Percentiles rank a stretch among this genome's conserved stretches.
These are phyloP conservation scores for Senna siamea DNA, from an alignment of 306 rosid species.

Conservation along the genomic window DNA sequence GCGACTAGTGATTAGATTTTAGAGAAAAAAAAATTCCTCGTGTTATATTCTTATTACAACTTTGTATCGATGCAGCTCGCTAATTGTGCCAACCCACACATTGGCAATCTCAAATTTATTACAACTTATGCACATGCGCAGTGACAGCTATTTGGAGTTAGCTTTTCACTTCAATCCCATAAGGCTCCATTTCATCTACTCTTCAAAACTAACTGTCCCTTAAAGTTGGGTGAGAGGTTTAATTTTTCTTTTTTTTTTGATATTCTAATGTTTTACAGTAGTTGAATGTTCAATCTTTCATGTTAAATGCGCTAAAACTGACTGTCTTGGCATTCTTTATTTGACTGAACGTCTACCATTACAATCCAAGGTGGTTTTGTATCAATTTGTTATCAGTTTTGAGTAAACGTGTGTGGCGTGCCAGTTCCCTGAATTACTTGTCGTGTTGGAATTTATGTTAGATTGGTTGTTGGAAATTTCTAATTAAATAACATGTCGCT, in stretches of 20 bases:
- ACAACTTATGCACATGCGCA: conserved; percentile 26
- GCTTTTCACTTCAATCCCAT: conserved; percentile 51
- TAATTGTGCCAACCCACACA: no score
- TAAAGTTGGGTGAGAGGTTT: conserved; percentile 44
- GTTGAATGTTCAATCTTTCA: conserved; percentile 20
- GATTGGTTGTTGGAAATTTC: conserved; percentile 41
- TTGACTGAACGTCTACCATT: conserved; percentile 30
- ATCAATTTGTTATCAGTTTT: conserved; percentile 33
- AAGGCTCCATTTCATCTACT: conserved; percentile 60
- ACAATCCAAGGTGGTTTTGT: conserved; percentile 30
- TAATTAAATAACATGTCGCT: conserved; percentile 34
- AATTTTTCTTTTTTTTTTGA: background rate
- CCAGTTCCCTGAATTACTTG: conserved; percentile 48
- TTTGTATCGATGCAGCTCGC: no score
- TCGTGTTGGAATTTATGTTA: conserved; percentile 48
- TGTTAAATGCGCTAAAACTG: conserved; percentile 26
- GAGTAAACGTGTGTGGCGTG: conserved; percentile 20
- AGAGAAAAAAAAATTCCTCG: no score
- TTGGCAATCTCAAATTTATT: conserved; percentile 33
- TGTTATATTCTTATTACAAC: no score
- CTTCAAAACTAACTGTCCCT: conserved; percentile 74
- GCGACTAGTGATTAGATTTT: no score
- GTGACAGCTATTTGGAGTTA: conserved; percentile 34
- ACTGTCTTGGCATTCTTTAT: conserved; percentile 41
- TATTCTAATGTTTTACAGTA: background rate